These are phyloP conservation scores for Holtermanniella nyarrowii DNA, from an alignment of 768 basidiomycete species.

Conservation along the genomic window DNA sequence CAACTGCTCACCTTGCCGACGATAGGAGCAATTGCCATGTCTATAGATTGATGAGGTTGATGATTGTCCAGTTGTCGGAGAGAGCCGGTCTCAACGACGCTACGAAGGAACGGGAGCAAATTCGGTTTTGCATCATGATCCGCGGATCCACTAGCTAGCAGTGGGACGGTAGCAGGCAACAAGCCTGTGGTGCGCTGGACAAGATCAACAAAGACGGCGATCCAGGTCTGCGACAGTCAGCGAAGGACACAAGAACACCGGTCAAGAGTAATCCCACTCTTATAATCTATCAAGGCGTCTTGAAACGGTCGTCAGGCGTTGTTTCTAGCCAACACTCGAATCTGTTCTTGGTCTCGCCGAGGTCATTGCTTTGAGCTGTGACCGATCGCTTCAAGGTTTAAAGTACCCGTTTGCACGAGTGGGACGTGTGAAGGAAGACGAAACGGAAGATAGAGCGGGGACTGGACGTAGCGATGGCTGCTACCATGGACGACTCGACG, in stretches of 20 bases:
- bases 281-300: no score
- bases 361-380: neutral
- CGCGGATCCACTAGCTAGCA: neutral
- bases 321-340: neutral
- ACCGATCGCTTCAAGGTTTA: neutral
- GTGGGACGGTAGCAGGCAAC: no score
- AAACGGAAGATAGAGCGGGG: no score
- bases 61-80: neutral
- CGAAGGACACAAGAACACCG: no score
- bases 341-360: neutral
- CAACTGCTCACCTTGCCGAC: slow-evolving; percentile 54
- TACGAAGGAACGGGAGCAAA: neutral
- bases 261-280: no score
- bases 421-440: slow-evolving; percentile 20
- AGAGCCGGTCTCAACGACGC: neutral
- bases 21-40: slow-evolving; percentile 80
- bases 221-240: no score
- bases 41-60: slow-evolving; percentile 4
- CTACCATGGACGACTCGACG: no score
- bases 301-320: no score
- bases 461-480: no score
- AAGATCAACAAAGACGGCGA: no score
- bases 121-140: neutral
- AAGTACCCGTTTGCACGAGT: neutral
- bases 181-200: no score